Percentiles rank a stretch among this genome's conserved stretches.
Conservation (phyloP, 306 rosid genomes). For the Corylus heterophylla region DNA sequence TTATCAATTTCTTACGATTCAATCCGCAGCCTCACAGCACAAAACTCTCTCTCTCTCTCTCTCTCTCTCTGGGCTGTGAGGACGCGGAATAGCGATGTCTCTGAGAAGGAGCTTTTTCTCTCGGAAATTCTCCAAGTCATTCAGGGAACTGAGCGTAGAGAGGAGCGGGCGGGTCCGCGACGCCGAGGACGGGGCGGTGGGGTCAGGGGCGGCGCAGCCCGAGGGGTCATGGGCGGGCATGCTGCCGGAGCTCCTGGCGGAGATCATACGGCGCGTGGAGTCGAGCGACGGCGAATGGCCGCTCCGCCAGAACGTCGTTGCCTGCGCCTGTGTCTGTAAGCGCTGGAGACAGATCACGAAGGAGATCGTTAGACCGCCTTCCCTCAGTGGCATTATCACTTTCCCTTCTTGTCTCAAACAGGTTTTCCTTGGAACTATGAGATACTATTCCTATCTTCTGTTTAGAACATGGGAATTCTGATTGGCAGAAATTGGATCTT, state of each 20-base stretch:
- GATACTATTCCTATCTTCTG: not conserved
- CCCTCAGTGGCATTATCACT: slow-evolving; percentile 64
- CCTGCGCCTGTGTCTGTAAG: slow-evolving; percentile 91
- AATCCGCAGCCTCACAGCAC: no score
- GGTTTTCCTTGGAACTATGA: slow-evolving; percentile 39
- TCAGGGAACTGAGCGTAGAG: slow-evolving; percentile 33
- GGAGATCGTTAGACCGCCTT: slow-evolving; percentile 60
- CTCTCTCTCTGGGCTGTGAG: slow-evolving; percentile 19
- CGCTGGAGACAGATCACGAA: slow-evolving; percentile 84
- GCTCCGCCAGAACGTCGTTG: slow-evolving; percentile 71
- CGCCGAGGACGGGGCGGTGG: slow-evolving; percentile 17
- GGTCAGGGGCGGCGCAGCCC: slow-evolving; percentile 5
- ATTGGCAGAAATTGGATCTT: not conserved
- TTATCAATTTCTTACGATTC: no score
- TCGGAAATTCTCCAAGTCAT: slow-evolving; percentile 73
- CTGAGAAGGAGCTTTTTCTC: slow-evolving; percentile 63
- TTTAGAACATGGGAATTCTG: not conserved
- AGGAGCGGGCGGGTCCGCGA: not conserved
- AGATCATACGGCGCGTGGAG: slow-evolving; percentile 79
- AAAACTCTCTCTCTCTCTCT: slow-evolving; percentile 17
- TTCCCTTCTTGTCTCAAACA: slow-evolving; percentile 96
- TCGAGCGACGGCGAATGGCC: slow-evolving; percentile 82
- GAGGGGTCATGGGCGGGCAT: slow-evolving; percentile 65
- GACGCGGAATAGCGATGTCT: slow-evolving; percentile 54
- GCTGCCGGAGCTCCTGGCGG: slow-evolving; percentile 86